Evolutionary conservation across 2,329 filamentous ascomycete genomes (phyloP).

Genomic region (Camillea tinctor): DNA sequence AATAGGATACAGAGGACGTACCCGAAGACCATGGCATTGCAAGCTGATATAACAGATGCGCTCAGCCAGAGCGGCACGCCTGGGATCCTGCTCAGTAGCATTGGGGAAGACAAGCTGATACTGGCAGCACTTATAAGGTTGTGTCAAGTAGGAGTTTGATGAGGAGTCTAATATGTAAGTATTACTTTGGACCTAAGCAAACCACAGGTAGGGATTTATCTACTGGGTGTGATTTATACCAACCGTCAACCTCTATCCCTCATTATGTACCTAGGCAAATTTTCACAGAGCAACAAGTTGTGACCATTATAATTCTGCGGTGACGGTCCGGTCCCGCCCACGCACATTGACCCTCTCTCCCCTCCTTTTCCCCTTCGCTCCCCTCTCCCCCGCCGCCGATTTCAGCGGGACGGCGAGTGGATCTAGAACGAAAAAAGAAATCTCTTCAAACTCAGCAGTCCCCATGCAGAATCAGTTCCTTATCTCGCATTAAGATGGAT

Average conservation of each 20-base stretch:
- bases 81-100: conserved; percentile 3
- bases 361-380: neutral
- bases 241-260: no score
- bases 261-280: no score
- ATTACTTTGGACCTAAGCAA: no score
- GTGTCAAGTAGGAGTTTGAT: neutral
- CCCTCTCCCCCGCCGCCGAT: neutral
- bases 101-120: neutral
- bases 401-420: neutral
- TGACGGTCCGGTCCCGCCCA: neutral
- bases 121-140: neutral
- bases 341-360: neutral
- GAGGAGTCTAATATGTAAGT: no score
- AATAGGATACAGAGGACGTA: conserved; percentile 9
- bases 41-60: conserved; percentile 10
- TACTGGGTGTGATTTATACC: no score
- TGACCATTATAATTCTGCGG: neutral
- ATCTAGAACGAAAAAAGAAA: neutral
- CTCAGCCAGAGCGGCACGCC: conserved; percentile 12
- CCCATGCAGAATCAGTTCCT: neutral
- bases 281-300: neutral
- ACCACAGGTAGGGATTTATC: no score
- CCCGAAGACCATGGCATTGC: conserved; percentile 12
- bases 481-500: neutral
- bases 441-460: no score